These are phyloP conservation scores for Diaporthe sp. DNA, from an alignment of 2,329 filamentous ascomycete genomes.

Conservation along the genomic window DNA sequence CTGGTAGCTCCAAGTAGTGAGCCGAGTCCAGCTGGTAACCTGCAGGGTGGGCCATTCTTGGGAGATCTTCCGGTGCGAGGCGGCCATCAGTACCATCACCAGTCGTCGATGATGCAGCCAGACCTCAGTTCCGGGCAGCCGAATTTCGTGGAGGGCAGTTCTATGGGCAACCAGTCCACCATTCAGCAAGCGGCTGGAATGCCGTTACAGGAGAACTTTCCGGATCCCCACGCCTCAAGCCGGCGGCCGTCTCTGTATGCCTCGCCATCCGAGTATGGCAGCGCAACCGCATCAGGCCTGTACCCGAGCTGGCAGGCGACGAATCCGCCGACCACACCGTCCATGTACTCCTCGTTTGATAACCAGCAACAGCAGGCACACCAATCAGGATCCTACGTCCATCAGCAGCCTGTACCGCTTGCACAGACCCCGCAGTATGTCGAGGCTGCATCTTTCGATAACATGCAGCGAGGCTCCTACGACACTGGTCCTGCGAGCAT, in stretches of 20 bases:
- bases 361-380: slow-evolving; percentile 53
- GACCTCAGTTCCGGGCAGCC: slow-evolving; percentile 59
- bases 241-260: slow-evolving; percentile 62
- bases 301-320: slow-evolving; percentile 62
- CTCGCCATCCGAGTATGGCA: slow-evolving; percentile 60
- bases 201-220: slow-evolving; percentile 61
- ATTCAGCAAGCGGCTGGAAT: slow-evolving; percentile 55
- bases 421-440: slow-evolving; percentile 48
- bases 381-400: slow-evolving; percentile 47
- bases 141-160: slow-evolving; percentile 56
- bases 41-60: slow-evolving; percentile 56
- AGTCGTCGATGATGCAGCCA: slow-evolving; percentile 57
- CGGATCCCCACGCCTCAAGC: slow-evolving; percentile 60
- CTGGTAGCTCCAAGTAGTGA: slow-evolving; percentile 54
- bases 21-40: slow-evolving; percentile 51
- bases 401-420: slow-evolving; percentile 48
- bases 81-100: slow-evolving; percentile 53
- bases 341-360: slow-evolving; percentile 61
- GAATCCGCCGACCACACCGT: slow-evolving; percentile 57
- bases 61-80: slow-evolving; percentile 61
- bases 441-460: slow-evolving; percentile 47
- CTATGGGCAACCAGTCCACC: slow-evolving; percentile 51
- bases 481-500: slow-evolving; percentile 47
- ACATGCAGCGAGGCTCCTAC: slow-evolving; percentile 47
- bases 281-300: slow-evolving; percentile 54